phyloP scores from a whole-genome alignment of 352 stramenopile species.

The Phytophthora citricola region DNA sequence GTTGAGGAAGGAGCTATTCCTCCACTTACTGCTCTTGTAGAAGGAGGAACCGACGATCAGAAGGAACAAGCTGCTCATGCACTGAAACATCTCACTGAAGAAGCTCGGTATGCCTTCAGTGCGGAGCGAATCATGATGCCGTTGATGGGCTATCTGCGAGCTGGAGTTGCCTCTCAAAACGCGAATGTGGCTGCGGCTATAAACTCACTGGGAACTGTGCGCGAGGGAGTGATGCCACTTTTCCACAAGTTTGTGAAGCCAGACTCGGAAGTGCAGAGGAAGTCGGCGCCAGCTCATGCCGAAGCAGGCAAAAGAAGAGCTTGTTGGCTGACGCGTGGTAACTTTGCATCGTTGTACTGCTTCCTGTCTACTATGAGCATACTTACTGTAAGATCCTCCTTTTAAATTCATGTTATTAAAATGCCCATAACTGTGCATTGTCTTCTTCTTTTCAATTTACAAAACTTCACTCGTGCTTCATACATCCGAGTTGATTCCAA shows the following conservation, averaged over 20 bases:
- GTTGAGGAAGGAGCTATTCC: slow-evolving; percentile 9
- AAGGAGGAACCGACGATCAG: slow-evolving; percentile 2
- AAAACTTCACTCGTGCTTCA: not conserved
- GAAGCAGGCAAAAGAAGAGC: too few species aligned
- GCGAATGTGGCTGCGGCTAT: slow-evolving; percentile 3
- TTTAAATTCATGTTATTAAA: too few species aligned
- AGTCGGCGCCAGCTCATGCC: too few species aligned
- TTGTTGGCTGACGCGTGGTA: too few species aligned
- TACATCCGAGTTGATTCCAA: slow-evolving; percentile 19
- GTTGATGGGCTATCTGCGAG: slow-evolving; percentile 1
- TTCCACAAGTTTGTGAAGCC: slow-evolving; percentile 7
- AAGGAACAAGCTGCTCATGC: slow-evolving; percentile 7
- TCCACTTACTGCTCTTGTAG: not conserved
- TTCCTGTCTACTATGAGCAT: too few species aligned
- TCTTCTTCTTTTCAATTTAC: too few species aligned
- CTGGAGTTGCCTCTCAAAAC: slow-evolving; percentile 11
- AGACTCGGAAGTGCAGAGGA: not conserved
- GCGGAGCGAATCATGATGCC: not conserved
- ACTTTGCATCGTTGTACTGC: too few species aligned
- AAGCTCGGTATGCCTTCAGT: not conserved
- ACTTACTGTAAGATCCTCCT: too few species aligned
- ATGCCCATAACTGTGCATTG: too few species aligned
- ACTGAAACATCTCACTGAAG: slow-evolving; percentile 4
- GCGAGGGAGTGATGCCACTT: slow-evolving; percentile 8
- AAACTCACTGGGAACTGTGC: slow-evolving; percentile 9